A percentile compares a stretch with the other conserved stretches of the same genome.
phyloP scores from a whole-genome alignment of 805 yeast species.

The Wickerhamomyces bovis region DNA sequence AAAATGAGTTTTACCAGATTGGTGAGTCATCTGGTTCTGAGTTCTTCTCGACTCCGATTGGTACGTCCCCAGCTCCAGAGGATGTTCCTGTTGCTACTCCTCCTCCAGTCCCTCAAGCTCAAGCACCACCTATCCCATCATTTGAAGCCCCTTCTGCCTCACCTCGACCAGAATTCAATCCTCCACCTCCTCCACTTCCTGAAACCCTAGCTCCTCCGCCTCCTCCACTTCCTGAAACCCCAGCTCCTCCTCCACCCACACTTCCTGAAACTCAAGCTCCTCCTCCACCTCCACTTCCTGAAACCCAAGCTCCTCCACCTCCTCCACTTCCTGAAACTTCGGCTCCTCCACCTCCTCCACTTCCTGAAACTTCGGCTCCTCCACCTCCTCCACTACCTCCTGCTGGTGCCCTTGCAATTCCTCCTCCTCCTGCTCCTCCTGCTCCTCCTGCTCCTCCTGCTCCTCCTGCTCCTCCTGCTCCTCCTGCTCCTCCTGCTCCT shows the following conservation, averaged over 20 bases:
- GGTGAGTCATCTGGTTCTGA: not conserved
- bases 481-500: constrained; percentile 24
- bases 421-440: constrained; percentile 28
- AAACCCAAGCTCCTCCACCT: constrained; percentile 21
- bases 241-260: constrained; percentile 27
- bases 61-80: constrained; percentile 23
- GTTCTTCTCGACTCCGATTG: constrained; percentile 14
- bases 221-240: constrained; percentile 28
- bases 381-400: constrained; percentile 28
- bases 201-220: constrained; percentile 25
- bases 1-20: not conserved
- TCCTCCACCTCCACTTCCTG: constrained; percentile 24
- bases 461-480: constrained; percentile 23
- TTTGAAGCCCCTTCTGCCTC: constrained; percentile 26
- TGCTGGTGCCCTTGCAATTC: constrained; percentile 21
- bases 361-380: constrained; percentile 28
- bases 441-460: constrained; percentile 5
- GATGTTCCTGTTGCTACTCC: constrained; percentile 23
- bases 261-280: constrained; percentile 5
- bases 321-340: constrained; percentile 22
- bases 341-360: constrained; percentile 27
- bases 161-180: constrained; percentile 27
- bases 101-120: constrained; percentile 17
- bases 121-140: constrained; percentile 3
- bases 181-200: constrained; percentile 23